Conservation (phyloP, 495 filamentous ascomycete genomes). For the Trichoderma parareesei region DNA sequence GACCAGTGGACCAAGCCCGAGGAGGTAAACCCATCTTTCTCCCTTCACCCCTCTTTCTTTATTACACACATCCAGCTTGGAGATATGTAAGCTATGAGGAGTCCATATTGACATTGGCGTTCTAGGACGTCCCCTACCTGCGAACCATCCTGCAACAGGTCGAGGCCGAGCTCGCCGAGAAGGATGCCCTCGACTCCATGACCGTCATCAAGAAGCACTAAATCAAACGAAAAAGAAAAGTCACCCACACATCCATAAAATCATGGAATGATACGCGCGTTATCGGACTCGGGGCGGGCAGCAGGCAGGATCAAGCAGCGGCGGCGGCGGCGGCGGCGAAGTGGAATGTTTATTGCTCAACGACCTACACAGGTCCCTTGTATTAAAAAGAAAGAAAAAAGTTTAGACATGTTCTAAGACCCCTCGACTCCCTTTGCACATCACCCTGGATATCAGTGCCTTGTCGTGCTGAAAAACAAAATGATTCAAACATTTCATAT, state of each 20-base stretch:
- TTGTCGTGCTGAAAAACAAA: background rate
- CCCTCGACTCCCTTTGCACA: background rate
- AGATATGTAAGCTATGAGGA: background rate
- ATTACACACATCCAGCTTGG: slow-evolving; percentile 16
- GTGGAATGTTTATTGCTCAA: background rate
- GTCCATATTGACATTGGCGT: slow-evolving; percentile 12
- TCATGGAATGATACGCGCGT: background rate
- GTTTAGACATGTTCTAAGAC: slow-evolving; percentile 4
- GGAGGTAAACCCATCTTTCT: slow-evolving; percentile 28
- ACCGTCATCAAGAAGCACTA: slow-evolving; percentile 51
- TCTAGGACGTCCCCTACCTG: slow-evolving; percentile 71
- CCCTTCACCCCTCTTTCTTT: slow-evolving; percentile 12
- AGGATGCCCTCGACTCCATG: slow-evolving; percentile 74
- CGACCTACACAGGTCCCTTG: background rate
- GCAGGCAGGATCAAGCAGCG: background rate
- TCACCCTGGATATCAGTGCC: no score
- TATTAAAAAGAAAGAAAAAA: background rate
- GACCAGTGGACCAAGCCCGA: slow-evolving; percentile 61
- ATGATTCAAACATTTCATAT: background rate
- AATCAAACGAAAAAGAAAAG: slow-evolving; percentile 6
- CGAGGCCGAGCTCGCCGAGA: slow-evolving; percentile 73
- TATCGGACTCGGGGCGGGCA: background rate
- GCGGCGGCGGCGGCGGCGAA: background rate
- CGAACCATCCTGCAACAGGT: slow-evolving; percentile 74
- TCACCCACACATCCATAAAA: background rate